Conservation (phyloP, 805 yeast species). For the Wickerhamomyces rabaulensis region DNA sequence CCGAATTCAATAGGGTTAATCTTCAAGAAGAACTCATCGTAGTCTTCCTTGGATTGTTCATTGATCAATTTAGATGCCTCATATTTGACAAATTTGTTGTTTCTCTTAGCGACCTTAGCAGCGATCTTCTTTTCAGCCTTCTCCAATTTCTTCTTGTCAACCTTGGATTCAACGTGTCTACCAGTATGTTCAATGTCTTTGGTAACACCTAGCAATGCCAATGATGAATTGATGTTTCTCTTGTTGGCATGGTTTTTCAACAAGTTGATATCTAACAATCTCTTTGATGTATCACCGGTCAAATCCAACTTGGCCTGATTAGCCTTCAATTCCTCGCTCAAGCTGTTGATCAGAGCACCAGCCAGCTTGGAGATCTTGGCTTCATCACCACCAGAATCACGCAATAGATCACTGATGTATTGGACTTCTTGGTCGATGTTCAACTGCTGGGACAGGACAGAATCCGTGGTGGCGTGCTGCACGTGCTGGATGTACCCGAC, state of each 20-base stretch:
- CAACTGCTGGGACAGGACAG: slow-evolving; percentile 70
- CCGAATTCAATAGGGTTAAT: slow-evolving; percentile 94
- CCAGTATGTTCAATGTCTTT: slow-evolving; percentile 90
- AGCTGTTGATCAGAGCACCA: slow-evolving; percentile 39
- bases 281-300: slow-evolving; percentile 83
- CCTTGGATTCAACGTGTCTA: slow-evolving; percentile 86
- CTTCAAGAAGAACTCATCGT: slow-evolving; percentile 91
- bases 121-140: slow-evolving; percentile 97
- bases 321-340: slow-evolving; percentile 50
- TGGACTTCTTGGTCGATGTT: slow-evolving; percentile 62
- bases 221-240: slow-evolving; percentile 68
- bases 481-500: slow-evolving; percentile 86
- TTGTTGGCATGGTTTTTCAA: slow-evolving; percentile 55
- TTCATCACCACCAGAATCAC: slow-evolving; percentile 77
- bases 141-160: slow-evolving; percentile 92
- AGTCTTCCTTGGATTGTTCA: slow-evolving; percentile 56
- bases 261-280: slow-evolving; percentile 76
- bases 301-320: slow-evolving; percentile 70
- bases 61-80: slow-evolving; percentile 90
- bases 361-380: slow-evolving; percentile 49
- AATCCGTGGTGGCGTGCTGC: slow-evolving; percentile 71
- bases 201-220: slow-evolving; percentile 72
- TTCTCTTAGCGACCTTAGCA: slow-evolving; percentile 87
- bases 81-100: slow-evolving; percentile 76
- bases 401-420: slow-evolving; percentile 60